These are phyloP conservation scores for Rhododendron vialii DNA, from an alignment of 148 eudicot genomes.

Conservation along the genomic window DNA sequence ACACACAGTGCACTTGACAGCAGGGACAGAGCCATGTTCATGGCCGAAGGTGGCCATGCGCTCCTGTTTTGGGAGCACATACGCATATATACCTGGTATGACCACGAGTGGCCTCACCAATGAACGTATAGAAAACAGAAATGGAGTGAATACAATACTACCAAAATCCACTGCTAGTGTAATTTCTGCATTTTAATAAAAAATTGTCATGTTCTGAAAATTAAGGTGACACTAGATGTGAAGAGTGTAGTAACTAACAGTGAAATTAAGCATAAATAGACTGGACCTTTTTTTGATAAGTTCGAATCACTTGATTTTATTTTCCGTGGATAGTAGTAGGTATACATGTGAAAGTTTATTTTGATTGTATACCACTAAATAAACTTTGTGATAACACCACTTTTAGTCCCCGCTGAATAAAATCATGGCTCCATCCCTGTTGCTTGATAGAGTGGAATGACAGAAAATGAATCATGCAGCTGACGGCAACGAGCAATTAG, in stretches of 20 bases:
- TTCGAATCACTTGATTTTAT: background rate
- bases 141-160: background rate
- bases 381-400: background rate
- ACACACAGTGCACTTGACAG: background rate
- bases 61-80: background rate
- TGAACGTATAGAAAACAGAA: background rate
- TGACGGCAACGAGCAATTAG: background rate
- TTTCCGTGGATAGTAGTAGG: background rate
- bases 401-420: background rate
- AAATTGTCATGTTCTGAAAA: background rate
- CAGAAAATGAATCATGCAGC: background rate
- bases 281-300: background rate
- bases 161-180: background rate
- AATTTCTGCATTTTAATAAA: no score
- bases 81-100: background rate
- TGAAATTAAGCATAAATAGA: background rate
- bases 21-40: background rate
- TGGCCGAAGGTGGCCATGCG: background rate
- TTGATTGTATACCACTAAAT: background rate
- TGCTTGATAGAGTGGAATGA: background rate
- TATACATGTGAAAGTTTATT: background rate
- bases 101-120: background rate
- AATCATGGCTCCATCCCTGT: background rate
- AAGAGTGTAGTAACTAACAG: background rate
- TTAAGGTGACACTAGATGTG: background rate